These are phyloP conservation scores for Pseudozyma sp. DNA, from an alignment of 1,284 basidiomycete genomes.

Conservation along the genomic window DNA sequence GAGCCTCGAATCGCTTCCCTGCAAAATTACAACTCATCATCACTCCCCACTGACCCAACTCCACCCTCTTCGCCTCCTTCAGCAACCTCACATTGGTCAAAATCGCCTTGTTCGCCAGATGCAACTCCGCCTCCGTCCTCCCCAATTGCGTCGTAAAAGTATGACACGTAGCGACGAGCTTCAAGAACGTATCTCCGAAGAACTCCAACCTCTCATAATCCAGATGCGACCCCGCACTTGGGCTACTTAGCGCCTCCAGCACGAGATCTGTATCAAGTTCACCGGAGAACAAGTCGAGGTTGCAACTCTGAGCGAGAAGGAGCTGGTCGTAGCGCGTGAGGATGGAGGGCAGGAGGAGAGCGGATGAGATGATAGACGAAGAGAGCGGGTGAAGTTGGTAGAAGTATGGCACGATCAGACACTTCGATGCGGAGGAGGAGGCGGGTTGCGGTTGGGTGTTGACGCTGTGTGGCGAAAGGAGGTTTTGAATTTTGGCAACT, in stretches of 20 bases:
- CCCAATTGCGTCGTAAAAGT: conserved; percentile 41
- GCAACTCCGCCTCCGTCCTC: conserved; percentile 42
- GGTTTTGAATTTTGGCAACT: conserved; percentile 14
- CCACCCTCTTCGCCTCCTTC: conserved; percentile 22
- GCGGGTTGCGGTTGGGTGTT: neutral
- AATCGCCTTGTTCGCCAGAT: conserved; percentile 43
- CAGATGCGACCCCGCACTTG: conserved; percentile 13
- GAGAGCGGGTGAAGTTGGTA: conserved; percentile 26
- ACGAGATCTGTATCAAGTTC: conserved; percentile 19
- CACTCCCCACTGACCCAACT: conserved; percentile 26
- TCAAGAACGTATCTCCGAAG: conserved; percentile 54
- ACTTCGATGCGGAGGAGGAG: neutral
- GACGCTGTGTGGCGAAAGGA: conserved; percentile 1
- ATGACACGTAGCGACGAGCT: conserved; percentile 43
- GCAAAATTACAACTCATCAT: conserved; percentile 6
- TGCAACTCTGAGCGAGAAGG: conserved; percentile 32
- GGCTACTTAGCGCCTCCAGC: conserved; percentile 40
- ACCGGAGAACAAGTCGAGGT: conserved; percentile 15
- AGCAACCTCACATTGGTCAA: conserved; percentile 48
- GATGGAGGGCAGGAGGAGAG: conserved; percentile 52
- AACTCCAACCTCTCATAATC: conserved; percentile 58
- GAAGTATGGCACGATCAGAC: conserved; percentile 23
- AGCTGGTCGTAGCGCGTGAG: conserved; percentile 45
- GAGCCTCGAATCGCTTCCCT: conserved; percentile 4
- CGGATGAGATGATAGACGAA: neutral